Conservation (phyloP, 306 rosid genomes). For the Phaseolus lunatus region DNA sequence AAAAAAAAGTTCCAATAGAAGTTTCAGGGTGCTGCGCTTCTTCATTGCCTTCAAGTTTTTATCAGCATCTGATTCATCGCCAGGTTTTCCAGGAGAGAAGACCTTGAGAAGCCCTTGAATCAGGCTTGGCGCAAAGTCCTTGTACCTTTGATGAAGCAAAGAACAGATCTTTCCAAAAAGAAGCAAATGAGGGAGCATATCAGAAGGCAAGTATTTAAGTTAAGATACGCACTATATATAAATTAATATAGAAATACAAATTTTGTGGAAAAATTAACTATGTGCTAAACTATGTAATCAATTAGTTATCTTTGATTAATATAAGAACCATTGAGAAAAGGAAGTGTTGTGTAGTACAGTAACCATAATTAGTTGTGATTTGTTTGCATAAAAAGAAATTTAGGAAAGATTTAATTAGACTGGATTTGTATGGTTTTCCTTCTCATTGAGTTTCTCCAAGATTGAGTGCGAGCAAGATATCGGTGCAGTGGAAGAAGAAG, state of each 20-base stretch:
- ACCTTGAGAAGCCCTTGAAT: constrained; percentile 92
- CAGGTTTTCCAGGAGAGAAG: constrained; percentile 89
- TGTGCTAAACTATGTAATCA: constrained; percentile 22
- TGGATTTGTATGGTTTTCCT: not conserved
- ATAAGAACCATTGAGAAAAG: constrained; percentile 24
- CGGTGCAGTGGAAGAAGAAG: too few species aligned
- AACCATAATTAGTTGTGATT: not conserved
- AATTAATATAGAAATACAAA: constrained; percentile 17
- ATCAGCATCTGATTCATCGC: constrained; percentile 84
- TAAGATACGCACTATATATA: constrained; percentile 12
- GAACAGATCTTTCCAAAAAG: constrained; percentile 79
- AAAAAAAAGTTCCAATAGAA: constrained; percentile 88
- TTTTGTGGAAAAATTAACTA: not conserved
- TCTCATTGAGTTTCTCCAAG: not conserved
- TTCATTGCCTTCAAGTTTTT: constrained; percentile 94
- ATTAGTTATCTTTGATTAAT: constrained; percentile 29
- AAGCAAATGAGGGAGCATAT: constrained; percentile 24
- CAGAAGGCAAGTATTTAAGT: constrained; percentile 36
- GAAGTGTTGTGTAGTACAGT: constrained; percentile 1
- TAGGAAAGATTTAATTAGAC: not conserved
- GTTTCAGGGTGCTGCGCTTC: constrained; percentile 93
- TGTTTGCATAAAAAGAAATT: not conserved
- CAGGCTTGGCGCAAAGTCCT: constrained; percentile 88
- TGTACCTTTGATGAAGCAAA: constrained; percentile 98
- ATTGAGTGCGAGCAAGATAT: too few species aligned